These are phyloP conservation scores for Coniella lustricola DNA, from an alignment of 2,329 filamentous ascomycete species.

Conservation along the genomic window DNA sequence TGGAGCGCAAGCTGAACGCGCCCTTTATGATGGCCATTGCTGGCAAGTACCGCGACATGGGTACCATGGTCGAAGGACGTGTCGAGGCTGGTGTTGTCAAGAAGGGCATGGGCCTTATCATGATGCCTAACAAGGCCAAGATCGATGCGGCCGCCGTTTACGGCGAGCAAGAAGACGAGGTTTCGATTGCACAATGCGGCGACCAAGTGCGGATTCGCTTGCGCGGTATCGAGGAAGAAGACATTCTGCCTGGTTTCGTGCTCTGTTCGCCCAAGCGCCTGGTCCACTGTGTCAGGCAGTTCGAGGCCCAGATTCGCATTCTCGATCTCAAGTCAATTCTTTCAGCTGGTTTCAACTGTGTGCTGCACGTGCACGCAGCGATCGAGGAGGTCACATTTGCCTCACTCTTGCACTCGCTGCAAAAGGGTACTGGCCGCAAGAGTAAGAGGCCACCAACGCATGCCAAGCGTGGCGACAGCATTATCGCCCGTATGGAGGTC, in stretches of 20 bases:
- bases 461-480: conserved; percentile 71
- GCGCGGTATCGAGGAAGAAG: conserved; percentile 94
- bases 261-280: conserved; percentile 90
- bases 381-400: conserved; percentile 96
- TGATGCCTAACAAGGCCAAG: conserved; percentile 91
- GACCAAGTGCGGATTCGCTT: conserved; percentile 91
- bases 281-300: conserved; percentile 81
- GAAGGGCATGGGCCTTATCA: conserved; percentile 76
- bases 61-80: conserved; percentile 96
- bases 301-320: conserved; percentile 95
- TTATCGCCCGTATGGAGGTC: conserved; percentile 87
- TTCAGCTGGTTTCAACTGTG: conserved; percentile 93
- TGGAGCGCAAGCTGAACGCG: conserved; percentile 96
- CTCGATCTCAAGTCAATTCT: conserved; percentile 92
- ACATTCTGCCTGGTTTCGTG: conserved; percentile 91
- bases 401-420: conserved; percentile 81
- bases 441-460: conserved; percentile 91
- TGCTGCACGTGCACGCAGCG: conserved; percentile 92
- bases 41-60: conserved; percentile 95
- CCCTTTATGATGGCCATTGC: conserved; percentile 85
- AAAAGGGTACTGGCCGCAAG: conserved; percentile 89
- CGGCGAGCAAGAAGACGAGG: conserved; percentile 93
- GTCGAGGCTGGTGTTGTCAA: conserved; percentile 91
- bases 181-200: conserved; percentile 73
- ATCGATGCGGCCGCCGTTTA: conserved; percentile 81